Percentiles rank a stretch among this genome's conserved stretches.
These are phyloP conservation scores for Orobanche coerulescens DNA, from an alignment of 257 asterid genomes.

Conservation along the genomic window DNA sequence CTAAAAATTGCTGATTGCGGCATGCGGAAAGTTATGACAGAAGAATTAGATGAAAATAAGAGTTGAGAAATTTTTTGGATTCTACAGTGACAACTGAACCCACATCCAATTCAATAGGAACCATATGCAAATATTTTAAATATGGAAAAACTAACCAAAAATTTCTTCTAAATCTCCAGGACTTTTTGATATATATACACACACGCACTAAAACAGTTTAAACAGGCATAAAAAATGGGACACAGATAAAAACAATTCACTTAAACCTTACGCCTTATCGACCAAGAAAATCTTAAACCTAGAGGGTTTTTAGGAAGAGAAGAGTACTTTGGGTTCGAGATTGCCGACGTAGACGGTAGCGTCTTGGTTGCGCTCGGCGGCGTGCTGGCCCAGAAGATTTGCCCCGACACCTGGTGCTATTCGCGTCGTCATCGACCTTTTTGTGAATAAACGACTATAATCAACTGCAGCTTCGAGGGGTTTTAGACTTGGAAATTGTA, in stretches of 20 bases:
- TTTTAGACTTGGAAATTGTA: no score
- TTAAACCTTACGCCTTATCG: slow-evolving; percentile 14
- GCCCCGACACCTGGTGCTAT: no score
- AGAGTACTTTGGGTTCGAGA: slow-evolving; percentile 58
- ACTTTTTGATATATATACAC: no score
- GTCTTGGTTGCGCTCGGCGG: no score
- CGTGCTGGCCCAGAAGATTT: no score
- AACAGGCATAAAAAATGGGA: neutral
- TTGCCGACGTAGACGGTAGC: no score
- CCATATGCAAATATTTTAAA: neutral
- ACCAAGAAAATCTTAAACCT: slow-evolving; percentile 9
- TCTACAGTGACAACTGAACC: neutral
- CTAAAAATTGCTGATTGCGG: no score
- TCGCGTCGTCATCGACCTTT: slow-evolving; percentile 57
- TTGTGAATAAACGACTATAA: neutral
- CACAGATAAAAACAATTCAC: neutral
- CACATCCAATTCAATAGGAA: neutral
- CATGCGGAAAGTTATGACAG: no score
- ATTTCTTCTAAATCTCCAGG: no score
- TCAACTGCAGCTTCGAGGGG: neutral
- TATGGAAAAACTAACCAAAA: neutral
- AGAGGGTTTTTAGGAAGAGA: neutral
- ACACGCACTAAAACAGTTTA: neutral
- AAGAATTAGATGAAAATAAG: no score
- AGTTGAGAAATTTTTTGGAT: neutral